A percentile compares a stretch with the other conserved stretches of the same genome.
Evolutionary conservation across 208 protist genomes (phyloP).

Genomic region (Wallacemonas sp.): DNA sequence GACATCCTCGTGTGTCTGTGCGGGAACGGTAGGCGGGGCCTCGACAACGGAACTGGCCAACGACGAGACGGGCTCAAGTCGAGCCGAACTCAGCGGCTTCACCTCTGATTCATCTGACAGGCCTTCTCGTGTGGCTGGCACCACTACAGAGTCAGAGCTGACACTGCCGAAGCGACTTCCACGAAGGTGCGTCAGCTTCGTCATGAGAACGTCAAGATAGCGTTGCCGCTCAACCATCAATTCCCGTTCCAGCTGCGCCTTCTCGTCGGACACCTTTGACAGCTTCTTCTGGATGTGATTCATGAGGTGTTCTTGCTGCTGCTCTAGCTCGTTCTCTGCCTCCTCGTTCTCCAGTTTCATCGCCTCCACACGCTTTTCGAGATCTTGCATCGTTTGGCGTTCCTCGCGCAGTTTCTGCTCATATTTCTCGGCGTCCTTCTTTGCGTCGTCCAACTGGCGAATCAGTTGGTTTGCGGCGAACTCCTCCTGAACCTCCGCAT

Average conservation of each 20-base stretch:
- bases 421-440: conserved; percentile 51
- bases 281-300: conserved; percentile 71
- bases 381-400: conserved; percentile 27
- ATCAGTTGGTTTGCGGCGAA: conserved; percentile 75
- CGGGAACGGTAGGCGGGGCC: not conserved
- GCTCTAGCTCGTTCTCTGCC: conserved; percentile 58
- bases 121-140: not conserved
- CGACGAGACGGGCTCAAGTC: not conserved
- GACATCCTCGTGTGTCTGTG: conserved; percentile 32
- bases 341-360: conserved; percentile 47
- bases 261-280: conserved; percentile 51
- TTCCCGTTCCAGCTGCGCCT: conserved; percentile 62
- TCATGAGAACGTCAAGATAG: conserved; percentile 58
- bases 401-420: conserved; percentile 55
- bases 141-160: conserved; percentile 6
- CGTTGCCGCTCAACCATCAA: conserved; percentile 67
- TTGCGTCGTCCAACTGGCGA: conserved; percentile 56
- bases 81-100: not conserved
- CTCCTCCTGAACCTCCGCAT: conserved; percentile 79
- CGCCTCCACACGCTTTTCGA: conserved; percentile 11
- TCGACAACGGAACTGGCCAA: not conserved
- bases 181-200: conserved; percentile 29
- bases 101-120: not conserved
- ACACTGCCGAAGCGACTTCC: not conserved
- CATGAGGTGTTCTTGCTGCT: conserved; percentile 70